A percentile compares a stretch with the other conserved stretches of the same genome.
These are phyloP conservation scores for Ceratobasidium papillatum DNA, from an alignment of 1,284 basidiomycete species.

Conservation along the genomic window DNA sequence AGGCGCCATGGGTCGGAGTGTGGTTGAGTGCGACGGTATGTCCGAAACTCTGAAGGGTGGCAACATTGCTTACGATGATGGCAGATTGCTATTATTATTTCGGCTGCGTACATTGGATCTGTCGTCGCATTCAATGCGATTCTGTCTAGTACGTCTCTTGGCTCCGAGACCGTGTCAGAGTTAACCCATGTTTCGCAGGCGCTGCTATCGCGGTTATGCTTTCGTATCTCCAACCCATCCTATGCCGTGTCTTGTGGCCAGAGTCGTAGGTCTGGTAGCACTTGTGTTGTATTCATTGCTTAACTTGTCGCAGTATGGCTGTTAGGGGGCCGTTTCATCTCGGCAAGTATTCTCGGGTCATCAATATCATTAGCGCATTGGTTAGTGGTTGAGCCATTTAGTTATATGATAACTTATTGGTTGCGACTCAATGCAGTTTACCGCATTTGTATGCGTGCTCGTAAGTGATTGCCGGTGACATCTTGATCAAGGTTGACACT, in stretches of 20 bases:
- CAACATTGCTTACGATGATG: neutral
- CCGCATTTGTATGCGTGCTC: constrained; percentile 35
- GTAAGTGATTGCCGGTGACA: neutral
- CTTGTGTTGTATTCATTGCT: neutral
- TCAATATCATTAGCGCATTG: constrained; percentile 61
- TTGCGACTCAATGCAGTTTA: constrained; percentile 54
- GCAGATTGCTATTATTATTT: constrained; percentile 53
- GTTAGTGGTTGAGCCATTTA: constrained; percentile 50
- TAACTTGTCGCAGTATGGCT: constrained; percentile 52
- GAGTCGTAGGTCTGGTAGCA: constrained; percentile 55
- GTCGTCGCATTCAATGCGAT: constrained; percentile 57
- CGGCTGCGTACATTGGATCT: constrained; percentile 67
- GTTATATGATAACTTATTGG: neutral
- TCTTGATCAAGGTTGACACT: neutral
- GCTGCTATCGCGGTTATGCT: constrained; percentile 69
- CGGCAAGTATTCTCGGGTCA: constrained; percentile 62
- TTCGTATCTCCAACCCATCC: constrained; percentile 65
- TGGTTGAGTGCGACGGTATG: constrained; percentile 52
- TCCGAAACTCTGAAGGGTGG: constrained; percentile 52
- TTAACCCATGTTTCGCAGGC: constrained; percentile 61
- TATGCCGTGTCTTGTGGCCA: constrained; percentile 68
- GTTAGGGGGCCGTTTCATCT: constrained; percentile 64
- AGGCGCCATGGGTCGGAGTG: constrained; percentile 62
- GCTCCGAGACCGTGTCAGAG: constrained; percentile 54
- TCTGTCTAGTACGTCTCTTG: constrained; percentile 37